These are phyloP conservation scores for Arthrobotrys conoides DNA, from an alignment of 2,329 filamentous ascomycete species.

Conservation along the genomic window DNA sequence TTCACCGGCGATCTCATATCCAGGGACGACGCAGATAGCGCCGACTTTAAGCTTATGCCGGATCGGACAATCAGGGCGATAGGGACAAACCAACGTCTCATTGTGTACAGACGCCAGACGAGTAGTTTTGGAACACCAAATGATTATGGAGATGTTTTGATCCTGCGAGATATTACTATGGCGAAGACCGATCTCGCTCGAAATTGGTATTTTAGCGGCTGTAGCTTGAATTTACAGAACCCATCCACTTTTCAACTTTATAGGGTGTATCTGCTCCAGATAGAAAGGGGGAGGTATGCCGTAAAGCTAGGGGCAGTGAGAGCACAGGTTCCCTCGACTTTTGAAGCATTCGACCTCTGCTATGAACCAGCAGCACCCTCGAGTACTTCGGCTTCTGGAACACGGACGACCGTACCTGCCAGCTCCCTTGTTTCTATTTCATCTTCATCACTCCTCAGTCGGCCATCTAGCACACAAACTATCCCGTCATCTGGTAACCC, in stretches of 20 bases:
- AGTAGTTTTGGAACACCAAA: conserved; percentile 4
- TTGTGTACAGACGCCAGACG: conserved; percentile 1
- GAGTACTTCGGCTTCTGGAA: not conserved
- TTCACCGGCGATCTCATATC: too few relatives aligned
- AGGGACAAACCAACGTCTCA: not conserved
- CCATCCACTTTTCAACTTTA: conserved; percentile 6
- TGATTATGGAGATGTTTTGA: conserved; percentile 14
- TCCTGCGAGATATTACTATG: not conserved
- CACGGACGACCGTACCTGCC: not conserved
- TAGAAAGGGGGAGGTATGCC: not conserved
- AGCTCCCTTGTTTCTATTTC: not conserved
- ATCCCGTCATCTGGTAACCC: not conserved
- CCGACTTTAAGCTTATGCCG: not conserved
- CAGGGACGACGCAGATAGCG: not conserved
- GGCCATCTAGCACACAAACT: not conserved
- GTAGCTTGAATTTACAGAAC: not conserved
- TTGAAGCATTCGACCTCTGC: not conserved
- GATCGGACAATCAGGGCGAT: not conserved
- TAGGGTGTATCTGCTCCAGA: not conserved
- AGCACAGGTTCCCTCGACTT: not conserved
- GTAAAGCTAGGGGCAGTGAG: not conserved
- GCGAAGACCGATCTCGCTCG: not conserved
- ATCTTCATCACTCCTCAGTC: not conserved
- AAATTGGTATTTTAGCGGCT: not conserved
- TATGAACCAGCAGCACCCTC: not conserved